Conservation (phyloP, 495 filamentous ascomycete genomes). For the Sporormia fimetaria region DNA sequence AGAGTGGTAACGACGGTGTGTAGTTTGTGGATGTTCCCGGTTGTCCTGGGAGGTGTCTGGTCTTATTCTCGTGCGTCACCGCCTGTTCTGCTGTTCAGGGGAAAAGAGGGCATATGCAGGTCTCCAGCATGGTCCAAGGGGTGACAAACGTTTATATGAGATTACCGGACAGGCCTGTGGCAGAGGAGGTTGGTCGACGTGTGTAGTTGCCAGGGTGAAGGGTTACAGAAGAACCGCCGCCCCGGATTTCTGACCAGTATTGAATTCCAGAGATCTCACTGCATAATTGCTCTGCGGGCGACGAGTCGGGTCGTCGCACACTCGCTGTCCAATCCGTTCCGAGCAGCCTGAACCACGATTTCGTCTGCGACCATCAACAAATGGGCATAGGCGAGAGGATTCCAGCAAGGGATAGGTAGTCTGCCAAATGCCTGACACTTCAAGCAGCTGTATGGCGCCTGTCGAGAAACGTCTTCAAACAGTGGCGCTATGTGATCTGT, state of each 20-base stretch:
- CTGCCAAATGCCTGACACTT: constrained; percentile 12
- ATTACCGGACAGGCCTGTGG: constrained; percentile 4
- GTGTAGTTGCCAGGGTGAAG: constrained; percentile 15
- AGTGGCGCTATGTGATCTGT: constrained; percentile 8
- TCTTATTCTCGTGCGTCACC: too few species aligned
- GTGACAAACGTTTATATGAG: constrained; percentile 21
- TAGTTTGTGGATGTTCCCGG: too few species aligned
- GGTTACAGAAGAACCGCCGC: constrained; percentile 15
- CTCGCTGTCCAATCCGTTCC: constrained; percentile 5
- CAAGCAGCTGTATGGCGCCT: constrained; percentile 5
- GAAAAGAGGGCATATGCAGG: too few species aligned
- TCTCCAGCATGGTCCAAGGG: constrained; percentile 13
- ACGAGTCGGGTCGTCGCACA: constrained; percentile 7
- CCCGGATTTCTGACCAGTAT: constrained; percentile 10
- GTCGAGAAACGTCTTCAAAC: constrained; percentile 23
- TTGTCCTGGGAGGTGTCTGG: too few species aligned
- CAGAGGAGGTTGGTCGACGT: constrained; percentile 14
- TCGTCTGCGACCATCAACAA: constrained; percentile 5
- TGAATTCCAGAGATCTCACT: constrained; percentile 7
- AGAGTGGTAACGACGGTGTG: too few species aligned
- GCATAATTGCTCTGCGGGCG: not conserved
- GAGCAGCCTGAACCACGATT: not conserved
- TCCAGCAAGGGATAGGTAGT: constrained; percentile 15
- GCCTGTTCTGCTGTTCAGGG: too few species aligned
- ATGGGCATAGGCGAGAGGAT: constrained; percentile 6